Evolutionary conservation across 768 basidiomycete species (phyloP), one percentile per base, ranked within the genome.

Genomic region (Mycena capillaripes): DNA sequence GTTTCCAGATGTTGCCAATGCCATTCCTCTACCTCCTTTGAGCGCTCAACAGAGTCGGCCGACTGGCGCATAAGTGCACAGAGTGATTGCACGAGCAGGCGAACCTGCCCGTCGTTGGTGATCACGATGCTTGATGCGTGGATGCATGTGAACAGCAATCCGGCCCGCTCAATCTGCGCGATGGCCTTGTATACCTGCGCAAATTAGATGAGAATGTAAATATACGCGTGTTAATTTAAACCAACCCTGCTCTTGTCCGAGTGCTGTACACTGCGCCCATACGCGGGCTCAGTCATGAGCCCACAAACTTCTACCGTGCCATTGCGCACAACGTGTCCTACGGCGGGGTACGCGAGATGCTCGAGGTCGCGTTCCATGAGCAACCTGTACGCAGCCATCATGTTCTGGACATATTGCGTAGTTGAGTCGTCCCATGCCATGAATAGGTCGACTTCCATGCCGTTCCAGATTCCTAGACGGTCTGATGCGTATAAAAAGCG

Each of bases 271-370:
- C 58, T 65, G 42, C 78, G 67, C 5, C 78, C 78, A 34, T 58
- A n/a, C 21, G 50, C 48, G 2, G 69, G 40, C 67, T 76, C 78
- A 12, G 75, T 73, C 58, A 78, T 72, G 36, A 78, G 48, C 27
- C 76, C 78, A n/a, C 76, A 74, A 10, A 77, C 67, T 32, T 71
- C 42, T 25, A 14, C 6, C 21, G 61, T 70, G 19, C 75, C 78
- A 40, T 71, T 48, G 29, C 71, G 75, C 23, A 70, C 67, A 29
- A 78, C 69, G 48, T 78, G 78, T n/a, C 68, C 78, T 7, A 78
- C 36, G 36, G 60, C 69, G 66, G 30, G 77, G 32, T 40, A 78
- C 19, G 59, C 70, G 55, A 61, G 72, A 52, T 36, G 66, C 52
- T 61, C 66, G 42, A 66, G 74, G 46, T 48, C 29, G 21, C 38